phyloP scores from a whole-genome alignment of 2,329 filamentous ascomycete species.

The Aspergillus pseudotamarii region DNA sequence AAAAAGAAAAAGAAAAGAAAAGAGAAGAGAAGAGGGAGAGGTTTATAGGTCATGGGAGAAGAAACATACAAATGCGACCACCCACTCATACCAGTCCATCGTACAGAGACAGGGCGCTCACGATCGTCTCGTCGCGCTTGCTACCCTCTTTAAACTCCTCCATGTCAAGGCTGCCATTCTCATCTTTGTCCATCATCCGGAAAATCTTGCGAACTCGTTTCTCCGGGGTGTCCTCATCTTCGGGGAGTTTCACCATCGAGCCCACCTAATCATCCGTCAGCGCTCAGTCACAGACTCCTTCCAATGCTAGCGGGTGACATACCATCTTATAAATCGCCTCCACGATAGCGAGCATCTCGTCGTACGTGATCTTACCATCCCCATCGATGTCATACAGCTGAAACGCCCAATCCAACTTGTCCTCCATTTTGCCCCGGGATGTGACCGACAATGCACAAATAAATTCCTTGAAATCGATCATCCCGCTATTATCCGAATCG shows the following conservation, averaged over 20 bases:
- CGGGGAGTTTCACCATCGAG: constrained; percentile 97
- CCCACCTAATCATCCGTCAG: constrained; percentile 68
- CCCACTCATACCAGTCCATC: constrained; percentile 78
- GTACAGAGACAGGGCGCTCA: constrained; percentile 93
- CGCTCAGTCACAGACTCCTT: background rate
- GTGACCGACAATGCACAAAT: constrained; percentile 98
- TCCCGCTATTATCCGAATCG: constrained; percentile 94
- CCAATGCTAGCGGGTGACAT: constrained; percentile 21
- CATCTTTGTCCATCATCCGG: constrained; percentile 99
- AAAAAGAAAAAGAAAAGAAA: background rate
- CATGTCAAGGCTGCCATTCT: constrained; percentile 95
- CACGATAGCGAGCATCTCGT: constrained; percentile 98
- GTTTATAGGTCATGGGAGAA: background rate
- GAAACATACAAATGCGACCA: background rate
- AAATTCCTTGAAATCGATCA: constrained; percentile 99
- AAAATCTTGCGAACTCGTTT: constrained; percentile 99
- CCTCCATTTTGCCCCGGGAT: constrained; percentile 96
- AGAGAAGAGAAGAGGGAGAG: background rate
- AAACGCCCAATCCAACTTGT: constrained; percentile 99
- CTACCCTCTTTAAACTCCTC: constrained; percentile 99
- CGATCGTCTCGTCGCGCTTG: constrained; percentile 98
- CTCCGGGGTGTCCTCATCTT: constrained; percentile 98
- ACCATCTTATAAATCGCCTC: constrained; percentile 99
- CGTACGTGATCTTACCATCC: constrained; percentile 97
- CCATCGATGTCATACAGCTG: constrained; percentile 99